A percentile compares a stretch with the other conserved stretches of the same genome.
These are phyloP conservation scores for Cytospora piceae DNA, from an alignment of 2,329 filamentous ascomycete species.

Conservation along the genomic window DNA sequence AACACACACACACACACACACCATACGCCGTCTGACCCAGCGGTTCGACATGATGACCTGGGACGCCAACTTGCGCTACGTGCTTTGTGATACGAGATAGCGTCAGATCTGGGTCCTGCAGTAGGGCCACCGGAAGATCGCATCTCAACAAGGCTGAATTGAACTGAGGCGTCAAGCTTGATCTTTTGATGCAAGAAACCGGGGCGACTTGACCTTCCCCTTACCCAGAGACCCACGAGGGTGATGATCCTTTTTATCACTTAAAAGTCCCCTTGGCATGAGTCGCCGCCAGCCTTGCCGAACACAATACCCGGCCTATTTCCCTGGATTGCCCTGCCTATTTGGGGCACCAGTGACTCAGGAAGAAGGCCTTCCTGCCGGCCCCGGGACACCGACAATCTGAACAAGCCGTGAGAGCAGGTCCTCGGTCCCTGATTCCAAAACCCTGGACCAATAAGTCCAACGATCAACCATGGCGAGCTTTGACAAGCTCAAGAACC, in stretches of 20 bases:
- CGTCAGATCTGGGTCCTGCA: constrained; percentile 22
- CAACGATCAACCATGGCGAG: constrained; percentile 38
- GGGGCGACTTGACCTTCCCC: constrained; percentile 22
- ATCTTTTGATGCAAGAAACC: constrained; percentile 20
- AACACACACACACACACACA: neutral
- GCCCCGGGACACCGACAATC: constrained; percentile 17
- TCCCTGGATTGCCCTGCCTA: constrained; percentile 21
- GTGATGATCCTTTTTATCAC: constrained; percentile 24
- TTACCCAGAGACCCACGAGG: constrained; percentile 31
- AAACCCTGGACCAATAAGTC: constrained; percentile 3
- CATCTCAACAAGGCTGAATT: constrained; percentile 19
- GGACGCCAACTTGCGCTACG: constrained; percentile 19
- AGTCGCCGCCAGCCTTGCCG: constrained; percentile 28
- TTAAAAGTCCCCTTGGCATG: constrained; percentile 27
- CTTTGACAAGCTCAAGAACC: constrained; percentile 56
- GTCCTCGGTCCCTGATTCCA: neutral
- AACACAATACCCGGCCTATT: constrained; percentile 28
- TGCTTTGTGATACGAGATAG: constrained; percentile 2
- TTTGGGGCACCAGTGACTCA: constrained; percentile 26
- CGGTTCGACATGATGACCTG: constrained; percentile 11
- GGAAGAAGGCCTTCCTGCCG: constrained; percentile 11
- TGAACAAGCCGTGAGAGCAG: constrained; percentile 3
- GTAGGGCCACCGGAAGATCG: constrained; percentile 17
- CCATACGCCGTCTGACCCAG: neutral
- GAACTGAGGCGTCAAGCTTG: constrained; percentile 21